Conservation (phyloP, 495 filamentous ascomycete genomes). For the Penicillium paxilli region DNA sequence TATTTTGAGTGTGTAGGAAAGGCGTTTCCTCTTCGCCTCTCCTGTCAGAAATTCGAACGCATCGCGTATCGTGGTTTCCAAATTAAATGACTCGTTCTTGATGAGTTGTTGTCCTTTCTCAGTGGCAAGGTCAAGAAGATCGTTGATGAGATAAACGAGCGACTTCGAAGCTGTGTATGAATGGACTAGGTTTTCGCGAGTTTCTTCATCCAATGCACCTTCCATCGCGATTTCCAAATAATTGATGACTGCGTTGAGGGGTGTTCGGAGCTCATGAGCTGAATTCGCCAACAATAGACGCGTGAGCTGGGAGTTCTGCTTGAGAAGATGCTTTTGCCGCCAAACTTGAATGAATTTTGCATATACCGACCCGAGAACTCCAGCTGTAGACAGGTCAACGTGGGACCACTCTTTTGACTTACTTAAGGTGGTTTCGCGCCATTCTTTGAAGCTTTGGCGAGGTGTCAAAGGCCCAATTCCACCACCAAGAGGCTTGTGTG, state of each 20-base stretch:
- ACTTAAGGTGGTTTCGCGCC: constrained; percentile 23
- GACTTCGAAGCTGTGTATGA: constrained; percentile 82
- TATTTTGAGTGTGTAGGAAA: too few relatives aligned
- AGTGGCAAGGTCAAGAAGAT: constrained; percentile 84
- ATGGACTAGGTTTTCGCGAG: constrained; percentile 74
- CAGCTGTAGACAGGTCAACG: constrained; percentile 70
- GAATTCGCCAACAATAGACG: constrained; percentile 79
- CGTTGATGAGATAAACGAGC: constrained; percentile 89
- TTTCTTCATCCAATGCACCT: constrained; percentile 73
- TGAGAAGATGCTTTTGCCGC: constrained; percentile 78
- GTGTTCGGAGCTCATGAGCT: constrained; percentile 87
- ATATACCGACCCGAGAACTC: constrained; percentile 82
- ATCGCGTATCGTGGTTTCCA: too few relatives aligned
- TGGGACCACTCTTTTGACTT: constrained; percentile 37
- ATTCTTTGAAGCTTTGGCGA: constrained; percentile 25
- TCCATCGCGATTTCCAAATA: constrained; percentile 90
- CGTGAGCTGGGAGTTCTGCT: constrained; percentile 76
- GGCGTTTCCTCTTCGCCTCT: too few relatives aligned
- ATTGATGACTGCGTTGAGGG: constrained; percentile 90
- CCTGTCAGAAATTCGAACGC: too few relatives aligned
- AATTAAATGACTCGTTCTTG: too few relatives aligned
- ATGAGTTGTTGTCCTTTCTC: too few relatives aligned
- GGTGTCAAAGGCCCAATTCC: constrained; percentile 16
- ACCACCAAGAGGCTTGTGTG: constrained; percentile 61
- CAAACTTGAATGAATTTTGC: constrained; percentile 87